Evolutionary conservation across 2,329 filamentous ascomycete species (phyloP).

Genomic region (Alternaria brassicae): DNA sequence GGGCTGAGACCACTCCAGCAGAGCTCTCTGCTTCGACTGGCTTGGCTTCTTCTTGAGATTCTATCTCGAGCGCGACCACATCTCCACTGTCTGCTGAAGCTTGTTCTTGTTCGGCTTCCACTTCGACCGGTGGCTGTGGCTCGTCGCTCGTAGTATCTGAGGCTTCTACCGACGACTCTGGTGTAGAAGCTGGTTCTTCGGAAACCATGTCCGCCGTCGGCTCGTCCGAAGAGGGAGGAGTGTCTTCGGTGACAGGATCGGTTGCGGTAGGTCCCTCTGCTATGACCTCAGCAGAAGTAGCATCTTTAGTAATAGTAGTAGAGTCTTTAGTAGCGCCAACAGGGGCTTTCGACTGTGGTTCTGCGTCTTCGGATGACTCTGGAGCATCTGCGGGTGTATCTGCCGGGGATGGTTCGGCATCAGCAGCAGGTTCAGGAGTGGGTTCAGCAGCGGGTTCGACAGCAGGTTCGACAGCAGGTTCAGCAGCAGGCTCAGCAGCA

Average conservation of each 20-base stretch:
- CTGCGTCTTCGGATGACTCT: background rate
- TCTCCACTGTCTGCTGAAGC: background rate
- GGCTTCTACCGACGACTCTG: background rate
- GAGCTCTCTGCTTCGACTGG: background rate
- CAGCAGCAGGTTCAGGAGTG: conserved; percentile 1
- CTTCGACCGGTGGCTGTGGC: background rate
- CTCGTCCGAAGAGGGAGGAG: conserved; percentile 1
- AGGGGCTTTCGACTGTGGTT: background rate
- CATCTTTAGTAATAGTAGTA: background rate
- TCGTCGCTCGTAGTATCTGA: background rate
- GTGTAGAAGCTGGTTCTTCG: background rate
- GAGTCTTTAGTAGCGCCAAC: background rate
- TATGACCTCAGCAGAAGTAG: background rate
- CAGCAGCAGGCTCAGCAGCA: conserved; percentile 1
- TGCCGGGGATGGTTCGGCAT: background rate
- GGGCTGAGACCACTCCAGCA: background rate
- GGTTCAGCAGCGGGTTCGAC: conserved; percentile 2
- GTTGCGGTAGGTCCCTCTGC: background rate
- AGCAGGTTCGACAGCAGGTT: conserved; percentile 2
- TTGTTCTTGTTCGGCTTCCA: background rate
- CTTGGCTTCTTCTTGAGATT: background rate
- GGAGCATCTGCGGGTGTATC: conserved; percentile 3
- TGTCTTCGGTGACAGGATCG: conserved; percentile 1
- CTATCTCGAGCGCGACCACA: background rate
- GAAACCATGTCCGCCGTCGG: background rate